These are phyloP conservation scores for Coffea humblotiana DNA, from an alignment of 305 asterid species.

Conservation along the genomic window DNA sequence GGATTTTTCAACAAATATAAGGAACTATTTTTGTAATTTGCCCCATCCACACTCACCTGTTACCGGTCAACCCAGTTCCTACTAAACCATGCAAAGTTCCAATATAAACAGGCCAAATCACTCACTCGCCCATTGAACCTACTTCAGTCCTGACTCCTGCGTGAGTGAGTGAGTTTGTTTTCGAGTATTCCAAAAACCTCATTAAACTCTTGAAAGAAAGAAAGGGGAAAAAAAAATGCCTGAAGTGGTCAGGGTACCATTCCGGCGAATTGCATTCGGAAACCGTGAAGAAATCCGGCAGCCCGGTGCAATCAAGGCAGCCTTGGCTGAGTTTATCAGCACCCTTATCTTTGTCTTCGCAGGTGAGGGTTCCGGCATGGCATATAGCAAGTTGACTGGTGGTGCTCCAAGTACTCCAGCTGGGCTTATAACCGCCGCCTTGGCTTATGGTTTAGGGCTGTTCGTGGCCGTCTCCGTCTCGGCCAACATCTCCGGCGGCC, in stretches of 20 bases:
- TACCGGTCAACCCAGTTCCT: slow-evolving; percentile 1
- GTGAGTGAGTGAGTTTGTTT: neutral
- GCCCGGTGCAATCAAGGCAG: slow-evolving; percentile 54
- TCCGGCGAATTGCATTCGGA: slow-evolving; percentile 50
- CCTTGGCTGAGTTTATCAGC: slow-evolving; percentile 60
- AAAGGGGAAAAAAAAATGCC: slow-evolving; percentile 18
- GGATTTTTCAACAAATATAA: neutral
- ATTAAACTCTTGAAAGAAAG: neutral
- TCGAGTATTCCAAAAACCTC: neutral
- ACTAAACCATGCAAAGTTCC: slow-evolving; percentile 13
- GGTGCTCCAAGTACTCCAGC: slow-evolving; percentile 27
- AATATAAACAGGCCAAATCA: slow-evolving; percentile 18
- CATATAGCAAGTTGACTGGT: slow-evolving; percentile 40
- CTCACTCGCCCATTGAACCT: neutral
- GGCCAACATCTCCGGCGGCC: slow-evolving; percentile 69
- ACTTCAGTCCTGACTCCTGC: neutral
- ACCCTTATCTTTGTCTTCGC: slow-evolving; percentile 60
- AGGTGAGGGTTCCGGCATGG: slow-evolving; percentile 60
- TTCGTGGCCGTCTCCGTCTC: slow-evolving; percentile 45
- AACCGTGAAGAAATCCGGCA: slow-evolving; percentile 43
- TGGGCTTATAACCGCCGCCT: slow-evolving; percentile 47
- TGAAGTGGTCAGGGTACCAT: slow-evolving; percentile 30
- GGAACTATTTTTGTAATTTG: neutral
- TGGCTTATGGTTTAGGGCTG: slow-evolving; percentile 50
- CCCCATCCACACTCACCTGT: neutral